These are phyloP conservation scores for Fonsecaea erecta DNA, from an alignment of 2,329 filamentous ascomycete species.

Conservation along the genomic window DNA sequence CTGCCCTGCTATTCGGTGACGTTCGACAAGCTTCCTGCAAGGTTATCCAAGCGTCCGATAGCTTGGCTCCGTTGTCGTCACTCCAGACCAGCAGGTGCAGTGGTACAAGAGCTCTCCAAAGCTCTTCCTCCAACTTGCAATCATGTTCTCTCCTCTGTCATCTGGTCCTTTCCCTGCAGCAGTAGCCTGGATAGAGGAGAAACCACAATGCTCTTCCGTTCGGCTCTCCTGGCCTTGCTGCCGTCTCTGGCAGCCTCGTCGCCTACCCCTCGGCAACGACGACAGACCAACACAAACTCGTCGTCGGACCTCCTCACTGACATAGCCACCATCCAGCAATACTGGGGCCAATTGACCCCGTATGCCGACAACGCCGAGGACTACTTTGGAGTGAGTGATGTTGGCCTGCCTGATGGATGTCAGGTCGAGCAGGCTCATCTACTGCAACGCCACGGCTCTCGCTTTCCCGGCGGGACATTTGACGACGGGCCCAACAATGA, in stretches of 20 bases:
- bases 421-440: constrained; percentile 60
- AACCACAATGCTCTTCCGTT: constrained; percentile 13
- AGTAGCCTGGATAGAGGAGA: not conserved
- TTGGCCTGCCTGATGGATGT: constrained; percentile 60
- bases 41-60: not conserved
- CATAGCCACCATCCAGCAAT: constrained; percentile 43
- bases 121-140: not conserved
- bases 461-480: constrained; percentile 54
- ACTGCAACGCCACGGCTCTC: constrained; percentile 61
- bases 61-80: constrained; percentile 1
- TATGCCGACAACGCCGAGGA: constrained; percentile 54
- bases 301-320: constrained; percentile 41
- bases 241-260: constrained; percentile 19
- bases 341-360: constrained; percentile 56
- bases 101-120: constrained; percentile 17
- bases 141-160: constrained; percentile 12
- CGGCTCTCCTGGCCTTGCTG: constrained; percentile 15
- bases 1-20: not conserved
- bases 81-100: constrained; percentile 5
- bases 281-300: constrained; percentile 15
- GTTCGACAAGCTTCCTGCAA: not conserved
- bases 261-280: constrained; percentile 19
- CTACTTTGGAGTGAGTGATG: constrained; percentile 43
- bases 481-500: constrained; percentile 58
- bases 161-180: not conserved